Conservation (phyloP, 1,284 basidiomycete genomes). For the Ceratorhiza oryzae-sativae region DNA sequence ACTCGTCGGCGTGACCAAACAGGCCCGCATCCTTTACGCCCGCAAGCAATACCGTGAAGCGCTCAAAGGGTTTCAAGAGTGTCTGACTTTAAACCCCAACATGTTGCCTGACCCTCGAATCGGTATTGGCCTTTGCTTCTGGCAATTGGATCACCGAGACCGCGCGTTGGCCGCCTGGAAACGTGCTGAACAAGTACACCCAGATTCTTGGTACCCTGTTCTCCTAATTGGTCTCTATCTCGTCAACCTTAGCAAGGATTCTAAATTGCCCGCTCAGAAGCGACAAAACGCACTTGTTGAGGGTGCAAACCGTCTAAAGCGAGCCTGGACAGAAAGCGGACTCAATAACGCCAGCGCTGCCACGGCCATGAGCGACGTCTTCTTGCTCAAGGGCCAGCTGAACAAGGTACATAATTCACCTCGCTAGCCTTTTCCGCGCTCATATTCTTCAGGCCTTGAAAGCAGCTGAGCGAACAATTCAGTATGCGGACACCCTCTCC, state of each 20-base stretch:
- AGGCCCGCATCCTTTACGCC: conserved; percentile 85
- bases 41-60: conserved; percentile 78
- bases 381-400: conserved; percentile 65
- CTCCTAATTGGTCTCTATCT: conserved; percentile 84
- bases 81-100: conserved; percentile 75
- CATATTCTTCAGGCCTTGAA: conserved; percentile 70
- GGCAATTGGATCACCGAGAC: conserved; percentile 80
- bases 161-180: conserved; percentile 89
- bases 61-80: conserved; percentile 82
- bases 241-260: conserved; percentile 80
- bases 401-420: conserved; percentile 42
- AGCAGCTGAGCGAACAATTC: conserved; percentile 89
- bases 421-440: background rate
- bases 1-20: conserved; percentile 17
- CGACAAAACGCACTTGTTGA: conserved; percentile 58
- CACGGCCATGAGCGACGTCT: conserved; percentile 76
- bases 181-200: conserved; percentile 81
- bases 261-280: conserved; percentile 64
- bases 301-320: conserved; percentile 30
- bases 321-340: conserved; percentile 54
- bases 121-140: conserved; percentile 90
- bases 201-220: conserved; percentile 74
- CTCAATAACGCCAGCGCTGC: conserved; percentile 77
- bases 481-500: conserved; percentile 87
- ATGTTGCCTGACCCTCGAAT: conserved; percentile 90